phyloP scores from a whole-genome alignment of 306 rosid species.

The Cucurbita moschata region DNA sequence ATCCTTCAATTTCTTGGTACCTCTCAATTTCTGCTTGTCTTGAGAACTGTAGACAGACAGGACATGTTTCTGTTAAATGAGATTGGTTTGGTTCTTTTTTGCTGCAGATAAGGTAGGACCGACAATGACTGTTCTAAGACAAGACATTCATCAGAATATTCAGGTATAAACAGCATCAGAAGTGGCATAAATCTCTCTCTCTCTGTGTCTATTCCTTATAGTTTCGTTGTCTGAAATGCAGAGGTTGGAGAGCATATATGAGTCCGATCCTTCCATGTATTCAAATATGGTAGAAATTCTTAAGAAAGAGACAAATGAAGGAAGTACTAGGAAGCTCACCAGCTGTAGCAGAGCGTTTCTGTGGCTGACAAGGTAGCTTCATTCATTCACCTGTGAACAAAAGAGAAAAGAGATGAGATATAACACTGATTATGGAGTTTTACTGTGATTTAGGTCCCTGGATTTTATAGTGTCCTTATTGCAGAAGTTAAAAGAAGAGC shows the following conservation, averaged over 20 bases:
- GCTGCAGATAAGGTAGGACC: constrained; percentile 92
- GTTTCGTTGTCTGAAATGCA: constrained; percentile 5
- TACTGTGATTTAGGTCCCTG: constrained; percentile 36
- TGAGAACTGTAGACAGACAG: neutral
- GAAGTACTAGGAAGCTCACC: constrained; percentile 21
- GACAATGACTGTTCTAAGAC: constrained; percentile 77
- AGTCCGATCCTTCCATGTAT: constrained; percentile 34
- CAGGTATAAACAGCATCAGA: constrained; percentile 25
- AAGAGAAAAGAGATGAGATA: neutral
- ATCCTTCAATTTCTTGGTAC: constrained; percentile 78
- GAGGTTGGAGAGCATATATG: constrained; percentile 60
- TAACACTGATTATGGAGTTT: neutral
- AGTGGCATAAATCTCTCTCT: neutral
- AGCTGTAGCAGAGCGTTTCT: constrained; percentile 67
- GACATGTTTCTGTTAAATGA: neutral
- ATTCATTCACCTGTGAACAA: neutral
- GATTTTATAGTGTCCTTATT: constrained; percentile 53
- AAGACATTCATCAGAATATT: constrained; percentile 71
- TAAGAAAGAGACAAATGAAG: constrained; percentile 48
- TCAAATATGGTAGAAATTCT: constrained; percentile 70
- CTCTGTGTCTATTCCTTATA: neutral
- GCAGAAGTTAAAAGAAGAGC: constrained; percentile 29
- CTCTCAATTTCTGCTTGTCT: constrained; percentile 9
- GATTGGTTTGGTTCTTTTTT: neutral
- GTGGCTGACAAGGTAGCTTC: constrained; percentile 69